Base-by-base conservation (phyloP, 768 basidiomycete genomes). In the Calocybe gangraenosa region DNA sequence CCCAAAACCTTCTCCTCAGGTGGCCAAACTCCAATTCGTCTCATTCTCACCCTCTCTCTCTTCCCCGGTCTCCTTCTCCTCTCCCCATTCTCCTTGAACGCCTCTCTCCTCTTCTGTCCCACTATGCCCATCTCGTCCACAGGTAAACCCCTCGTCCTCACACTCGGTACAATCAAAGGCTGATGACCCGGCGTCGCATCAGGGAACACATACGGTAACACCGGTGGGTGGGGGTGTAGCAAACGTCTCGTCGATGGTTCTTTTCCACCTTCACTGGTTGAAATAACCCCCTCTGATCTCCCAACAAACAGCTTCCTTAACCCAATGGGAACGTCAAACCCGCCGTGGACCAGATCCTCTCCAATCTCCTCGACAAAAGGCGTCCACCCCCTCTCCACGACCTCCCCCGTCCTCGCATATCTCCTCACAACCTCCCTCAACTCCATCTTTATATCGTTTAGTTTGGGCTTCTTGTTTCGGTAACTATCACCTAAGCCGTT, bases 231-330 rank as follows among this genome's bases (percentile, higher is more conserved):
- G 11, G 11, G 37, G 14, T 40, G 40, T 2, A 5, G 31, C 3
- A 42, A 21, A 6, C 31, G 17, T 18, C 40, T 36, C 44, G 22
- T 34, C 21, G 51, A 28, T 5, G 25, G 25, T 18, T 35, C 34
- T 35, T 35, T n/a, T 18, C 14, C 50, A n/a, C 44, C 53, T 19
- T 41, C 30, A 11, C 25, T n/a, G n/a, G n/a, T 11, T 28, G 25
- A 28, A 5, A 5, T 11, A 28, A 28, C 6, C 5, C 25, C 25
- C 1, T 49, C 47, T 40, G 46, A 47, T 6, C 49, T 47, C 9
- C 53, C 53, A 19, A 59, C 23, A 22, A 59, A 57, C 7, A 59
- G 17, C 39, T 56, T 51, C n/a, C 52, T 47, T 23, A 57, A 37
- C 5, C 45, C 52, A 10, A 42, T 44, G 2, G 58, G 58, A 23